Percentiles rank a stretch among this genome's conserved stretches.
Evolutionary conservation across 441 rosid genomes (phyloP).

Genomic region (Pelargonium hybrid): DNA sequence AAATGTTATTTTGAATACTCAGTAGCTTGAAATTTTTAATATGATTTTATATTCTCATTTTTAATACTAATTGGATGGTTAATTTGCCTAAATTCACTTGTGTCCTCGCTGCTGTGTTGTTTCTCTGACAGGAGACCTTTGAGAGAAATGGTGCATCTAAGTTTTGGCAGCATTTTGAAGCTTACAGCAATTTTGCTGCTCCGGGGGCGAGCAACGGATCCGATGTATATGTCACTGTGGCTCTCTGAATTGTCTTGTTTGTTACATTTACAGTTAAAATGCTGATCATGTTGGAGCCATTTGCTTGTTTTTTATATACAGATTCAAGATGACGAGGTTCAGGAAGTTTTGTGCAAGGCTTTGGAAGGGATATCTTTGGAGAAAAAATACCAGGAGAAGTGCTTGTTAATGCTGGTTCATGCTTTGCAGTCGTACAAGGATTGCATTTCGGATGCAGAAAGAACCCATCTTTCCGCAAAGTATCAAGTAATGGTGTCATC

Average conservation of each 20-base stretch:
- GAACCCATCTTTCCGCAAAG: conserved; percentile 1
- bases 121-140: conserved; percentile 44
- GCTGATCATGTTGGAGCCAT: neutral
- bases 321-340: conserved; percentile 48
- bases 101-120: too few relatives aligned
- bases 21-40: neutral
- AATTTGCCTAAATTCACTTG: neutral
- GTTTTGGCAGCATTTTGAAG: conserved; percentile 74
- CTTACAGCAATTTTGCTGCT: conserved; percentile 25
- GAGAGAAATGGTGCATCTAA: conserved; percentile 42
- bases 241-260: neutral
- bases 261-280: neutral
- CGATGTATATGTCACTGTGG: conserved; percentile 26
- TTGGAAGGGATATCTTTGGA: conserved; percentile 50
- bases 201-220: conserved; percentile 22
- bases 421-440: conserved; percentile 49
- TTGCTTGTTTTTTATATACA: conserved; percentile 11
- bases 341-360: conserved; percentile 49
- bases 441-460: conserved; percentile 12
- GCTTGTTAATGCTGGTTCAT: conserved; percentile 44
- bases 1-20: neutral
- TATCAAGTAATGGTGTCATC: neutral
- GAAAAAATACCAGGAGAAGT: conserved; percentile 62
- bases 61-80: neutral
- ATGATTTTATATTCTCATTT: neutral